Evolutionary conservation across 345 rosid species (phyloP).

Genomic region (Brassica carinata): DNA sequence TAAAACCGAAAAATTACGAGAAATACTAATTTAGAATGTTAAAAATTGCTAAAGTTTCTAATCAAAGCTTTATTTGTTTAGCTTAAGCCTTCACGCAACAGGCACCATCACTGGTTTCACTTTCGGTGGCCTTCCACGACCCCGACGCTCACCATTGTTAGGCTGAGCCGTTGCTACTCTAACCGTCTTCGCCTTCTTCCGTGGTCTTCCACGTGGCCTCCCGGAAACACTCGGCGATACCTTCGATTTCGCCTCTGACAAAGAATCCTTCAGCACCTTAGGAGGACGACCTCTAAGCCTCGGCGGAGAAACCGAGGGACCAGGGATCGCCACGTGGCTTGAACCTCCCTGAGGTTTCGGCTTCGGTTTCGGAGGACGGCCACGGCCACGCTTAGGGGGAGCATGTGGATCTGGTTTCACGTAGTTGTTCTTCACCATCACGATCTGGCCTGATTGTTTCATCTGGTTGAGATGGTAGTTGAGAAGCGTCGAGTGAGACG

Average conservation of each 20-base stretch:
- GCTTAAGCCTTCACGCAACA: constrained; percentile 40
- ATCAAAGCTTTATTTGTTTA: background rate
- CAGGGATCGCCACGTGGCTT: constrained; percentile 24
- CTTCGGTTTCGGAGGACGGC: constrained; percentile 87
- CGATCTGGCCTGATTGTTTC: constrained; percentile 65
- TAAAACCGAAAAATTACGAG: too few species aligned
- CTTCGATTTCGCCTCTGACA: constrained; percentile 33
- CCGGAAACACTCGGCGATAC: constrained; percentile 35
- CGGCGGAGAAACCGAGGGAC: constrained; percentile 42
- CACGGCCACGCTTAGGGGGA: constrained; percentile 89
- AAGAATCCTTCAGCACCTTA: constrained; percentile 43
- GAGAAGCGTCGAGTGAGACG: constrained; percentile 62
- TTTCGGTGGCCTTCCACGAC: constrained; percentile 83
- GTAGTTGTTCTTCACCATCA: constrained; percentile 69
- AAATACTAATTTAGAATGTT: background rate
- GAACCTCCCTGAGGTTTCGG: constrained; percentile 1
- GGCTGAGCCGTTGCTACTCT: background rate
- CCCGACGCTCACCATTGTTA: constrained; percentile 43
- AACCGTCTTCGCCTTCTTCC: constrained; percentile 53
- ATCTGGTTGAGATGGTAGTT: constrained; percentile 65
- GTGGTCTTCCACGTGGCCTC: constrained; percentile 73
- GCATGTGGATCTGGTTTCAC: constrained; percentile 71
- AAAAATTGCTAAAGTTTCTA: background rate
- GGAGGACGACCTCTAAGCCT: constrained; percentile 85
- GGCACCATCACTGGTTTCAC: constrained; percentile 68